Base-by-base conservation (phyloP, 2,329 filamentous ascomycete species). In the Fusarium pseudonygamai region DNA sequence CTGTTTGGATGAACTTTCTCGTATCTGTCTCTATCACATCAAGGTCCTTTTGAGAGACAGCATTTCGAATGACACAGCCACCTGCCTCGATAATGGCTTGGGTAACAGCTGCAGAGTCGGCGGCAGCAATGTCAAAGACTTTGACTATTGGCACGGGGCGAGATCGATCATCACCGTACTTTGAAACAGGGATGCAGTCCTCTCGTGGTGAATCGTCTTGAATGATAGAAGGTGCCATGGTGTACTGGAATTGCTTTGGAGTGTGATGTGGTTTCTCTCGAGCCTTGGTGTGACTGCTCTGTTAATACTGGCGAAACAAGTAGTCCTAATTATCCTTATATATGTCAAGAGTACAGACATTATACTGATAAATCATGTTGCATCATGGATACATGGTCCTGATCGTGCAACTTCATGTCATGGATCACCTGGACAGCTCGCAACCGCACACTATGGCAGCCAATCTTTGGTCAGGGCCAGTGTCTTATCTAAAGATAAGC, bases 261-360 rank as follows among this genome's bases (percentile, higher is more conserved):
- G 16, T 45, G 16, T 45, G 43, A 26, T 26, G 10, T 26, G 5
- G 4, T 14, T 20, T 26, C 18, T 45, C 16, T 45, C n/a, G n/a
- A 18, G 16, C 5, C 16, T 26, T 18, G n/a, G 30, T 30, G 30
- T 30, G 10, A 11, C 30, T 30, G 30, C 9, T 20, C 0, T 26
- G 12, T 45, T 20, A 20, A 4, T 26, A 10, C 16, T 4, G 2
- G 4, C 4, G 4, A 20, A 45, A 14, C 3, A 9, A 20, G 7
- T 9, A 14, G 3, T 16, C 8, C 7, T 16, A 15, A 20, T 14
- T 4, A 4, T 20, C 43, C 5, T 26, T 45, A 26, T 20, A 45
- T 26, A 14, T 20, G 18, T 2, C 9, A 10, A 0, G 24, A 26
- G 0, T 1, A 14, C 16, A 6, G 12, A 14, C 2, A 43, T 24